Base-by-base conservation (phyloP, 73 alveolate species). In the Tetrahymena malaccensis region DNA sequence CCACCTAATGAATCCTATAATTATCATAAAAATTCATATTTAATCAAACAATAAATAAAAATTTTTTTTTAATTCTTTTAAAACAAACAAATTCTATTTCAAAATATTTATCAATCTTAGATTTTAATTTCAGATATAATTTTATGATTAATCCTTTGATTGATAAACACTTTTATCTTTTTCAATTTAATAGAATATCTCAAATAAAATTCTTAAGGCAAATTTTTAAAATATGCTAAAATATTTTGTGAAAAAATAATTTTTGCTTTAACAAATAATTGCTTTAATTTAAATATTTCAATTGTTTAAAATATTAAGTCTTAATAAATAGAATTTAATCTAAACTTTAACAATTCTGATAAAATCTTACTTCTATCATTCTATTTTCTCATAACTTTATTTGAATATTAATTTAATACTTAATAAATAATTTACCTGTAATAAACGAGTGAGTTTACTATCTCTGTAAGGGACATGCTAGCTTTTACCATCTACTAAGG, bases 391-490 rank as follows among this genome's bases (percentile, higher is more conserved):
- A 97, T 97, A 98, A 89, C 99, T 43, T 37, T 97, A 96, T 35
- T 99, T 97, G 9, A 98, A 98, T 25, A 98, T 19, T 50, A 19
- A 17, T n/a, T n/a, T n/a, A 35, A 35, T 35, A 2, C 43, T 35
- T 35, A 35, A 35, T 35, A 35, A 35, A 35, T 35, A 4, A 35
- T 70, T 70, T 70, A 70, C 89, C 44, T 99, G 97, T 58, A 99
- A 96, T 34, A 99, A 96, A 94, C 99, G 95, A 5, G 99, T 99
- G 57, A 99, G 97, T 96, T 98, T 99, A 21, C 99, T 98, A 97
- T 99, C 99, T 94, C 99, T 97, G 94, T 99, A 99, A 33, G 99
- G 99, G 27, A 99, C 97, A 96, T 99, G 99, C 94, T 97, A 94
- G 35, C 98, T 94, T 94, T 98, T 98, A 34, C 98, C 98, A 96